These are phyloP conservation scores for Ophiostoma pallidulum DNA, from an alignment of 2,329 filamentous ascomycete genomes.

Conservation along the genomic window DNA sequence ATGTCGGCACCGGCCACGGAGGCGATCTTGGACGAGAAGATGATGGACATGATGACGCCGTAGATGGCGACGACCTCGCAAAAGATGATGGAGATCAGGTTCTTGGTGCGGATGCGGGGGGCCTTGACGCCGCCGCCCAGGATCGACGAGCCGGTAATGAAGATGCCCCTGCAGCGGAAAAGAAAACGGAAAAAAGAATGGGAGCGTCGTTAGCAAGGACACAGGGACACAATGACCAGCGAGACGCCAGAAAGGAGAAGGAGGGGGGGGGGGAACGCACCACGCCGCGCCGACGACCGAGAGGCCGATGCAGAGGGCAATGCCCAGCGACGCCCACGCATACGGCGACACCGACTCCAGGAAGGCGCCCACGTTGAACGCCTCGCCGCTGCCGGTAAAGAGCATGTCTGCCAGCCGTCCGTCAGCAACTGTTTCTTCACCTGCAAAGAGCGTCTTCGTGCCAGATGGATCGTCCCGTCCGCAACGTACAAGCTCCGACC, in stretches of 20 bases:
- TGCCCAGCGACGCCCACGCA: conserved; percentile 84
- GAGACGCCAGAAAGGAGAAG: neutral
- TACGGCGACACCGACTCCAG: conserved; percentile 91
- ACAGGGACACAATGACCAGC: neutral
- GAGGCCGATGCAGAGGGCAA: conserved; percentile 87
- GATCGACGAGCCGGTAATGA: conserved; percentile 96
- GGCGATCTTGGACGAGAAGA: conserved; percentile 84
- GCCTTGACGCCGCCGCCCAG: conserved; percentile 94
- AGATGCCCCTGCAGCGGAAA: conserved; percentile 99
- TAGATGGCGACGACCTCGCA: conserved; percentile 99
- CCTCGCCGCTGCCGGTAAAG: conserved; percentile 90
- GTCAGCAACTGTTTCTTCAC: neutral
- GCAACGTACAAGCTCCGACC: conserved; percentile 66
- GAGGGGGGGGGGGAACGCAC: conserved; percentile 41
- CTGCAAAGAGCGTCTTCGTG: conserved; percentile 11
- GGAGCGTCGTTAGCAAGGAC: too few species aligned
- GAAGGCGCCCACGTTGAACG: conserved; percentile 94
- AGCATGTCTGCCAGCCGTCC: conserved; percentile 70
- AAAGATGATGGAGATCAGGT: conserved; percentile 99
- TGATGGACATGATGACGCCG: conserved; percentile 98
- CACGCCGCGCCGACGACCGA: conserved; percentile 97
- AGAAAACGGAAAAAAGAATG: too few species aligned
- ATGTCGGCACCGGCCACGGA: conserved; percentile 53
- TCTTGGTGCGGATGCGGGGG: conserved; percentile 97
- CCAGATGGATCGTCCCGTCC: too few species aligned